Evolutionary conservation across 2,329 filamentous ascomycete genomes (phyloP), one percentile per base, ranked within the genome.

Genomic region (Cladosporium sp.): DNA sequence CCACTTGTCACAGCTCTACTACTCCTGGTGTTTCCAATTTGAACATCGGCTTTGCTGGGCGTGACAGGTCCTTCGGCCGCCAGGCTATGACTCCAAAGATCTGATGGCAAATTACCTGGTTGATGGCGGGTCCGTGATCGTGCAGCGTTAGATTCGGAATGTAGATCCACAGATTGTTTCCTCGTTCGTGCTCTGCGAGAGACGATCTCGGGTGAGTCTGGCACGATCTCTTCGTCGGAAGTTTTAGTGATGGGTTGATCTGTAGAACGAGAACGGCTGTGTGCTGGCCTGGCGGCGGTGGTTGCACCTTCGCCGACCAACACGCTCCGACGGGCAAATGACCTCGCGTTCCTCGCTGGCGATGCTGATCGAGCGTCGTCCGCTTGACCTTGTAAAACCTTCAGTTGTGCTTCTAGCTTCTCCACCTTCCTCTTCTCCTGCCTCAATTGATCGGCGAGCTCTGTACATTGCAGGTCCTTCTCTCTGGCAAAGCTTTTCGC

Each of bases 401-500:
- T 79, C 69, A 89, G 83, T 67, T 88, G 84, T 6, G 83, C 81
- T 62, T 88, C 85, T 66, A 91, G 80, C 63, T 82, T 78, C 33
- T 83, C 79, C 29, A 89, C 86, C 73, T 85, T 89, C 68, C 85
- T 83, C 69, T 89, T 88, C 74, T 92, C 90, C 66, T 90, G 86
- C 67, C 85, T 85, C 40, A 94, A 83, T 71, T 87, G 86, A 67
- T 87, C 85, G 26, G 84, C 83, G 59, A 93, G 78, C 65, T 90
- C 84, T 29, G 86, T 84, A 26, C 89, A 88, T 76, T 93, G 89
- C 21, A 83, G 81, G 73, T 94, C 91, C 77, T 93, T 93, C 78
- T 89, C 86, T 75, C 89, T 88, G 52, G 91, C 91, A 73, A 89
- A 93, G 64, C 88, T 89, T 78, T 91, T 93, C 65, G 91, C 90